Percentiles rank a stretch among this genome's conserved stretches.
Evolutionary conservation across 129 eudicot species (phyloP).

Genomic region (Chrysanthemum seticuspe): DNA sequence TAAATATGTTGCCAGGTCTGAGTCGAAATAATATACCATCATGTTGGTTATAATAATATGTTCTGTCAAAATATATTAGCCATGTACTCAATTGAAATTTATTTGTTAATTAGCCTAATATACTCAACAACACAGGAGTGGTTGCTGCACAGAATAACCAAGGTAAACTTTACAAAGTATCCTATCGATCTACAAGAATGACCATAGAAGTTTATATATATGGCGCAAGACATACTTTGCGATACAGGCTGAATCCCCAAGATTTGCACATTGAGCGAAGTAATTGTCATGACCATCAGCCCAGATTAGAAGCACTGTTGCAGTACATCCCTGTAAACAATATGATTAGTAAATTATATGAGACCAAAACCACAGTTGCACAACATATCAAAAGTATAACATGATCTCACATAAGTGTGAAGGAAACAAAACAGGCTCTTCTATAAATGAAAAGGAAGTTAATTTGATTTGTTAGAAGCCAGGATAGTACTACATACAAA

Average conservation of each 20-base stretch:
- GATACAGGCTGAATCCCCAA: conserved; percentile 95
- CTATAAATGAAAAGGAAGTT: neutral
- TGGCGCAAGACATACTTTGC: conserved; percentile 55
- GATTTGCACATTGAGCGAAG: conserved; percentile 95
- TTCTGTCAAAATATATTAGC: too few relatives aligned
- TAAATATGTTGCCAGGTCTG: too few relatives aligned
- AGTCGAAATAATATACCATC: too few relatives aligned
- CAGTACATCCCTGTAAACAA: conserved; percentile 92
- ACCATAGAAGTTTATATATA: conserved; percentile 1
- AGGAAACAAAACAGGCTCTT: neutral
- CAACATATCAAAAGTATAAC: neutral
- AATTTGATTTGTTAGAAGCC: neutral
- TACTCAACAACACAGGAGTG: too few relatives aligned
- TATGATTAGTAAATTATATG: conserved; percentile 14
- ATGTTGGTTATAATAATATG: too few relatives aligned
- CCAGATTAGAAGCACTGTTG: conserved; percentile 96
- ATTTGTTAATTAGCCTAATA: too few relatives aligned
- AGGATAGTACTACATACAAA: conserved; percentile 3
- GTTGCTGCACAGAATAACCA: neutral
- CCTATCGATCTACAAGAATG: conserved; percentile 2
- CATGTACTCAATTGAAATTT: too few relatives aligned
- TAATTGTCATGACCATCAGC: conserved; percentile 63
- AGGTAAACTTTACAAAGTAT: neutral
- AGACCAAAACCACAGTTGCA: neutral
- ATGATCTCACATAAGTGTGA: conserved; percentile 1